phyloP scores from a whole-genome alignment of 2,329 filamentous ascomycete genomes.

The Sclerotinia trifoliorum region DNA sequence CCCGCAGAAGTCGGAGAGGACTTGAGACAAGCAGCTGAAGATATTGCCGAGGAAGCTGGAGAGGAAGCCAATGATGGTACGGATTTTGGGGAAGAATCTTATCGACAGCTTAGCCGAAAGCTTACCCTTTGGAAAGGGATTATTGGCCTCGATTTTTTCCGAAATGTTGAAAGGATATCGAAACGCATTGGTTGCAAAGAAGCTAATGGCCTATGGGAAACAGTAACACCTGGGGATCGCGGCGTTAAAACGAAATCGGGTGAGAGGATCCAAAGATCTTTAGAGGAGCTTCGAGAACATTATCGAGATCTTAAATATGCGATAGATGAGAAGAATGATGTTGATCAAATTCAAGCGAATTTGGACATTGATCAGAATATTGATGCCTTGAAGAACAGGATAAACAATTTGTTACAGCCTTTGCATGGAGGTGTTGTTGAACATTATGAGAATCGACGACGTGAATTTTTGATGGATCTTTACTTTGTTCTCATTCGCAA shows the following conservation, averaged over 20 bases:
- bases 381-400: neutral
- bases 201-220: neutral
- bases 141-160: neutral
- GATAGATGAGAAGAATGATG: neutral
- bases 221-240: neutral
- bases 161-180: neutral
- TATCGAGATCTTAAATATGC: neutral
- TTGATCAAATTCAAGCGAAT: neutral
- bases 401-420: neutral
- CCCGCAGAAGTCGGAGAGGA: neutral
- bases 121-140: neutral
- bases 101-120: neutral
- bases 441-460: neutral
- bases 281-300: neutral
- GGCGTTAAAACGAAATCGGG: neutral
- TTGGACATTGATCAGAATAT: neutral
- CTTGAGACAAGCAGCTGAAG: neutral
- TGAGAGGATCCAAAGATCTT: neutral
- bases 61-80: neutral
- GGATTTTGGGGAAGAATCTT: neutral
- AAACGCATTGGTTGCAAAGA: neutral
- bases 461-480: neutral
- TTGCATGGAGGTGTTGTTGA: neutral
- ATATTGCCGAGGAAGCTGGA: neutral
- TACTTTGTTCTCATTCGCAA: neutral